Conservation (phyloP, 805 yeast species). For the Saturnispora kantuleensis region DNA sequence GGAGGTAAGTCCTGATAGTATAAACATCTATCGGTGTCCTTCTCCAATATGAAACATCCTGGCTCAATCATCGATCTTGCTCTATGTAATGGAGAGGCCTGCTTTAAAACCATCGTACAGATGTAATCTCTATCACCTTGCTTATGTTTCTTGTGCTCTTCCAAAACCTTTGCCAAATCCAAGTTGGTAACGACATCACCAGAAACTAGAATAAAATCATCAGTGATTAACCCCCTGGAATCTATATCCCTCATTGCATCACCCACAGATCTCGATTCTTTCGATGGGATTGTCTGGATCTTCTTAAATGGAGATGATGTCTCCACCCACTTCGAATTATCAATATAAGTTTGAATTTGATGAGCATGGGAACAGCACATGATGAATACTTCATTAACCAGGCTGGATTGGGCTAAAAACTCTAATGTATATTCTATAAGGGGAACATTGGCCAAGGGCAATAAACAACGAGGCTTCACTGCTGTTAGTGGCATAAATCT, state of each 20-base stretch:
- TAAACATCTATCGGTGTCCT: slow-evolving; percentile 62
- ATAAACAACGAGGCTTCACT: slow-evolving; percentile 76
- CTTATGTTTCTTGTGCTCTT: slow-evolving; percentile 63
- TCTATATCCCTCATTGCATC: slow-evolving; percentile 97
- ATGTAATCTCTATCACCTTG: slow-evolving; percentile 80
- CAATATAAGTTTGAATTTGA: slow-evolving; percentile 75
- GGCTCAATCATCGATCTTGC: slow-evolving; percentile 75
- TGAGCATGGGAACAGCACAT: slow-evolving; percentile 90
- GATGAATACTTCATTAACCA: slow-evolving; percentile 80
- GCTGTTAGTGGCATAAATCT: slow-evolving; percentile 89
- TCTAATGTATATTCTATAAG: slow-evolving; percentile 90
- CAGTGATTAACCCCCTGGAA: slow-evolving; percentile 76
- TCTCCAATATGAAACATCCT: slow-evolving; percentile 76
- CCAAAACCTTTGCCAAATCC: slow-evolving; percentile 64
- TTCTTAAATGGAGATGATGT: slow-evolving; percentile 71
- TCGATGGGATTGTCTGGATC: slow-evolving; percentile 67
- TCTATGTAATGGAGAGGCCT: slow-evolving; percentile 76
- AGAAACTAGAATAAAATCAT: slow-evolving; percentile 81
- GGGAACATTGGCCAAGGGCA: slow-evolving; percentile 91
- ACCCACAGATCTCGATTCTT: slow-evolving; percentile 87
- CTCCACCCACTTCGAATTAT: slow-evolving; percentile 56
- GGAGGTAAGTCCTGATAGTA: slow-evolving; percentile 73
- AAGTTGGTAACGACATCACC: slow-evolving; percentile 96
- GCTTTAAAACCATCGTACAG: slow-evolving; percentile 85
- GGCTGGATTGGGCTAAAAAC: slow-evolving; percentile 73